Percentiles rank a stretch among this genome's conserved stretches.
Evolutionary conservation across 1,284 basidiomycete genomes (phyloP).

Genomic region (Cutaneotrichosporon cutaneum): DNA sequence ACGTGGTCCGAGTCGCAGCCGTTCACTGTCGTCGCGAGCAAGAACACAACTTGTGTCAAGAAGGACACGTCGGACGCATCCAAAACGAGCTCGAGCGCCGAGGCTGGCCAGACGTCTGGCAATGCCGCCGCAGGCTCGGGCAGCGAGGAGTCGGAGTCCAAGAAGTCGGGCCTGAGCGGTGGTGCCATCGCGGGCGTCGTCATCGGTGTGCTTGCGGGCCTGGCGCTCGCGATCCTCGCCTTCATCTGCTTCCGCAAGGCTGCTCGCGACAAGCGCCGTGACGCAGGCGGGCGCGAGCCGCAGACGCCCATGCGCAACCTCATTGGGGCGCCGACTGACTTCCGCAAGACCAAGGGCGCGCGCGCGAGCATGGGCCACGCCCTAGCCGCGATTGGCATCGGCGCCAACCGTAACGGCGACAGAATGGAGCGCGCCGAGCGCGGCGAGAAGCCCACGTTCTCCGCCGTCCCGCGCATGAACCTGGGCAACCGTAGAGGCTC

Average conservation of each 20-base stretch:
- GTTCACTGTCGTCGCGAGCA: constrained; percentile 35
- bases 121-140: neutral
- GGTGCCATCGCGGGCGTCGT: constrained; percentile 48
- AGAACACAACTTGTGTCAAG: constrained; percentile 35
- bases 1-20: constrained; percentile 1
- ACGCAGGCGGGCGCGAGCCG: constrained; percentile 1
- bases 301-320: constrained; percentile 8
- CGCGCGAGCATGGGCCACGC: constrained; percentile 1
- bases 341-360: constrained; percentile 18
- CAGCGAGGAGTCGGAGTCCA: neutral
- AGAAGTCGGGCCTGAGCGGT: constrained; percentile 25
- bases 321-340: constrained; percentile 15
- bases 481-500: neutral
- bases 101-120: neutral
- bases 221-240: constrained; percentile 28
- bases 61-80: constrained; percentile 6
- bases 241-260: constrained; percentile 27
- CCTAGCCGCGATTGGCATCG: neutral
- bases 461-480: neutral
- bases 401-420: neutral
- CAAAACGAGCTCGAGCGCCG: neutral
- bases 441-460: constrained; percentile 1
- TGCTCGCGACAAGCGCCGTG: constrained; percentile 3
- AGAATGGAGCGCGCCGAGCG: neutral
- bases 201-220: constrained; percentile 36